Evolutionary conservation across 768 basidiomycete genomes (phyloP), one percentile per base, ranked within the genome.

Genomic region (Boletus rubescentipes): DNA sequence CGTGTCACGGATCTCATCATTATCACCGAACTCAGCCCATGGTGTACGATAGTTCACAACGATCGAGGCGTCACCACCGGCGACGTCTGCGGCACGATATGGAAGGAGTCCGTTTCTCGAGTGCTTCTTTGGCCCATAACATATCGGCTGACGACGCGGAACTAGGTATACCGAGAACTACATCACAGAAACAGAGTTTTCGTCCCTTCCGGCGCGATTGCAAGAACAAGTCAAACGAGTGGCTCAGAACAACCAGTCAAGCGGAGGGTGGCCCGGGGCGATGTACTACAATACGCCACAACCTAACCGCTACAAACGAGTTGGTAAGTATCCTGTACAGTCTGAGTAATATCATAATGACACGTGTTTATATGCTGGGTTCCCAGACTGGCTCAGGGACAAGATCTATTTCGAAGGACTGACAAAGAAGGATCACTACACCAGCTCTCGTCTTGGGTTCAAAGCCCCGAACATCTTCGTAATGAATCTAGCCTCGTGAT

Each of bases 401-500:
- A 77, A 79, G 49, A 75, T 79, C 20, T 89, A 77, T 67, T 91
- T 92, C 54, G 89, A 92, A 54, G 76, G 78, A 15, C 61, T 93
- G 51, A 59, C 59, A 11, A 81, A 76, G 64, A 80, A 86, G 58
- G 87, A 90, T 59, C 63, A 61, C 9, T 92, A 91, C 60, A 74
- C 78, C 2, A 59, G 70, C 26, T 66, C 74, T 9, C 79, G 89
- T 7, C 80, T 93, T 29, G 91, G 91, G 2, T 93, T 82, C 71
- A 79, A 77, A 50, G 91, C 91, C 3, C 83, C 89, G 7, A 92
- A 93, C 64, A 80, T 91, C 36, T 89, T 89, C 65, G 76, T 91
- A 36, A 83, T 92, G 85, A 77, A 79, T 50, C 58, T 89, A 37
- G 74, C 75, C 11, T 69, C 75, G n/a, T 85, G 67, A 73, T 49